phyloP scores from a whole-genome alignment of 768 basidiomycete genomes.

The Boletus coccyginus region DNA sequence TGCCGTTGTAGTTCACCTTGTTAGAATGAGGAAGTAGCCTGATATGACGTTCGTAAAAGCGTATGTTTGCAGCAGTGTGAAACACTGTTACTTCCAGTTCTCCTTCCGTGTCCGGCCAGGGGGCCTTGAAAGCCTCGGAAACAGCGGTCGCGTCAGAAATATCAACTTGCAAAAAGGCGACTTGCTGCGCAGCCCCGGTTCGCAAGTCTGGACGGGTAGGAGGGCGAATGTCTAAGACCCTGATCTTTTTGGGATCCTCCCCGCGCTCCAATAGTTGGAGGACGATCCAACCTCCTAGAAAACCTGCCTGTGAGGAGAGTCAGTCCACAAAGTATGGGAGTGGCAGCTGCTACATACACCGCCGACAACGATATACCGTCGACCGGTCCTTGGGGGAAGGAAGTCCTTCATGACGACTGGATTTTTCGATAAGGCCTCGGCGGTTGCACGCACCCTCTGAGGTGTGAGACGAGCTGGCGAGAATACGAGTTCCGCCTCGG shows the following conservation, averaged over 20 bases:
- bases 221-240: conserved; percentile 63
- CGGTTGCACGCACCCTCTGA: conserved; percentile 39
- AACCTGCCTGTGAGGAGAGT: conserved; percentile 52
- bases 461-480: conserved; percentile 52
- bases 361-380: conserved; percentile 74
- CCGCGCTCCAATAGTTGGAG: conserved; percentile 66
- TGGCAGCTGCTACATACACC: conserved; percentile 47
- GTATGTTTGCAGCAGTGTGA: conserved; percentile 76
- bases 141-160: conserved; percentile 53
- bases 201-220: conserved; percentile 58
- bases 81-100: conserved; percentile 55
- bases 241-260: conserved; percentile 62
- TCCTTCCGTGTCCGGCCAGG: conserved; percentile 49
- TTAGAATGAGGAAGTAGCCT: conserved; percentile 52
- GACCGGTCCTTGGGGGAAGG: conserved; percentile 66
- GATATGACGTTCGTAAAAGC: conserved; percentile 66
- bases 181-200: conserved; percentile 47
- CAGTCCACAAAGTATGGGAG: neutral
- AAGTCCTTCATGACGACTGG: conserved; percentile 41
- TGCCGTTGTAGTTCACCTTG: conserved; percentile 64
- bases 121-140: conserved; percentile 56
- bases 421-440: conserved; percentile 33
- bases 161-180: conserved; percentile 59
- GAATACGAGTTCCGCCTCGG: conserved; percentile 40
- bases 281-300: conserved; percentile 78